Base-by-base conservation (phyloP, 2,329 filamentous ascomycete genomes). In the Thelonectria discophora region DNA sequence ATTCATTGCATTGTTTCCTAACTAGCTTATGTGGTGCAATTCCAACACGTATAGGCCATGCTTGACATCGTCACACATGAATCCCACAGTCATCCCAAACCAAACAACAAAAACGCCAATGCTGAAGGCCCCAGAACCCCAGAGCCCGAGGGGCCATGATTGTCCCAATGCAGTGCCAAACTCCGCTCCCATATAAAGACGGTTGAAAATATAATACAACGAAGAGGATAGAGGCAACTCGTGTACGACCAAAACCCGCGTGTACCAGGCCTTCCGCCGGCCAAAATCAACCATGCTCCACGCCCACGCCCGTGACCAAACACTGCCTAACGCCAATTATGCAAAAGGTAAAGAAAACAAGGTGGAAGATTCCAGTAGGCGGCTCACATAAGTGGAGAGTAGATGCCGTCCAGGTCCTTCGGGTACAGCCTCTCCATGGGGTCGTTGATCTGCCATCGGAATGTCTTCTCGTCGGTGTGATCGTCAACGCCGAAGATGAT, bases 361-460 rank as follows among this genome's bases (percentile, higher is more conserved):
- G 7, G 13, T 34, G 6, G 13, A 30, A 27, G 4, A 50, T 50
- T 30, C 49, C 30, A 58, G 46, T 20, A 18, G 18, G 32, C 32
- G 56, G 50, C 50, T 71, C 58, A 75, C 52, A 66, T 58, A 37
- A 72, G 59, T 40, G 66, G 58, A 51, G 66, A 71, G 60, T 79
- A 79, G 39, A 79, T 69, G 46, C 74, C 72, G 55, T 79, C 77
- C 77, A 78, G 77, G 32, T 75, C 73, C 48, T 72, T 71, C 4
- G 77, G 76, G 65, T 79, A 76, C 15, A 69, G 65, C 47, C 68
- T 69, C 59, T 76, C 74, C 17, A 79, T 73, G 1, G 77, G 73
- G 53, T 73, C 72, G 15, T 63, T 64, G n/a, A 79, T 75, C 53
- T 77, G 75, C 77, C 77, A 79, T 27, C 69, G 71, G 48, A 63